Evolutionary conservation across 306 rosid genomes (phyloP), one percentile per base, ranked within the genome.

Genomic region (Luffa aegyptiaca): DNA sequence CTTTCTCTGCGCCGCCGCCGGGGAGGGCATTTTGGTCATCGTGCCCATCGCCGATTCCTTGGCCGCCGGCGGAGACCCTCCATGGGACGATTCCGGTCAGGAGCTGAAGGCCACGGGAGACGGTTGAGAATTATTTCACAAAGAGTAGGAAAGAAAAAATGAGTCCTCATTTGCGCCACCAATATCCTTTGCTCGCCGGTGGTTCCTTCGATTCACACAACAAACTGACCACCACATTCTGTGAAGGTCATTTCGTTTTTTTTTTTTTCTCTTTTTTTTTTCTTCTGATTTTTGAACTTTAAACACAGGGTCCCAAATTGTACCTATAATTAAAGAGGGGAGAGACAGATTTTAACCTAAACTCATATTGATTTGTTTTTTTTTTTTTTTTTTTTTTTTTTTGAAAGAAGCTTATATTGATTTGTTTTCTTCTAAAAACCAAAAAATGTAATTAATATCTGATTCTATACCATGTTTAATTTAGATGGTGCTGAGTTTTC

Each of bases 11-110:
- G 97, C 96, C 0, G 84, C 63, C 2, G 75, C 79, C 0, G 97
- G 97, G 12, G 88, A 92, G 85, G 97, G 97, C 4, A 86, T 95
- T 68, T 82, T 95, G 87, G 97, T 95, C n/a, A 91, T 95, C 70
- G 91, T 82, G 55, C 97, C 97, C 0, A 89, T 92, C 1, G 79
- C 89, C 0, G 97, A 95, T 10, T 86, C 97, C 0, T 82, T 95
- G 86, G 90, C 89, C 1, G 96, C 93, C 11, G 90, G 92, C 8
- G 89, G 82, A 0, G 63, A 44, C 0, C 39, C 41, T 36, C 46
- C 81, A 61, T 39, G 35, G 70, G 12, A 45, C 3, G 18, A 49
- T 71, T 10, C 57, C 5, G 20, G 20, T 2, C 0, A 11, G 1
- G 41, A 3, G 1, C 26, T 46, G 41, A 71, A 71, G 55, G 5